Base-by-base conservation (phyloP, 345 rosid genomes). In the Conringia planisiliqua region DNA sequence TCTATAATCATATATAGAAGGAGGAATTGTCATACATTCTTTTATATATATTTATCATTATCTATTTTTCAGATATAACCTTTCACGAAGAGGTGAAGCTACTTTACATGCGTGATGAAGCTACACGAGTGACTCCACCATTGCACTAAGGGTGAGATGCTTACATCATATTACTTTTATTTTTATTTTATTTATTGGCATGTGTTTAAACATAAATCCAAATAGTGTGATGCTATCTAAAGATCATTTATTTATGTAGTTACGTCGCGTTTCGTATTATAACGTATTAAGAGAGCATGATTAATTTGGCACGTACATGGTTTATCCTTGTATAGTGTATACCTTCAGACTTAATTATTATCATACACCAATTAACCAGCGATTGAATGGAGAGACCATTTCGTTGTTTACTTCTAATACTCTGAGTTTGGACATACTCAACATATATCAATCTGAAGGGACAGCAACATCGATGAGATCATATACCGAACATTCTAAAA, bases 81-180 rank as follows among this genome's bases (percentile, higher is more conserved):
- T 72, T 90, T 90, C 85, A 75, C 10, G 62, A 14, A 57, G 67
- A 27, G 79, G 74, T 76, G 85, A 82, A 78, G 88, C 73, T 80
- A 77, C 79, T 79, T 35, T 63, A 66, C 17, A 20, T 46, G 63
- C 69, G 90, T 71, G 92, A 90, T 79, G 74, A 77, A 66, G 96
- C 96, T 62, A 86, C 90, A 84, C 88, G 92, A 68, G 72, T 73
- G 76, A 61, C 80, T 78, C 81, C 75, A 75, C 35, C 76, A 22
- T 39, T 70, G 8, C 66, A 57, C 78, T 67, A 78, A 83, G 64
- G 85, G 80, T 64, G 78, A 60, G 77, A 26, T 44, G 62, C 81
- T 59, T 50, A 78, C 81, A 77, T 78, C 76, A 78, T 67, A 33
- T 9, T 39, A 12, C 33, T 57, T 59, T 50, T 6, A 38, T 0